Evolutionary conservation across 192 early-diverging fungal species (phyloP), one percentile per base, ranked within the genome.

Genomic region (Thamnidium elegans): DNA sequence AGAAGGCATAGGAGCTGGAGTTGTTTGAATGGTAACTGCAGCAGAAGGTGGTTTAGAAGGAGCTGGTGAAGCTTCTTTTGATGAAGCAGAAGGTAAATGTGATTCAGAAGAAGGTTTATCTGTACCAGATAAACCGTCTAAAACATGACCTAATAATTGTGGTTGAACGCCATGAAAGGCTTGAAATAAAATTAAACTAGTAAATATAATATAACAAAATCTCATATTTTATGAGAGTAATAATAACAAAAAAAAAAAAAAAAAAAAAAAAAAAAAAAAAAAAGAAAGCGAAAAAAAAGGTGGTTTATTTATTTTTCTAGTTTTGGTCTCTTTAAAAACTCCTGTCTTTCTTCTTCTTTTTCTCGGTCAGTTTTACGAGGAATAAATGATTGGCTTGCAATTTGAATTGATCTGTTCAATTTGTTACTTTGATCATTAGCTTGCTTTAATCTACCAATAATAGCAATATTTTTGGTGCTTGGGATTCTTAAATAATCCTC

Each of bases 391-490:
- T 61, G 62, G 19, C 74, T 72, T 4, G 55, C 17, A 54, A 42
- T 9, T 19, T 32, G n/a, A 21, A 73, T 54, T 6, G 78, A 45
- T 5, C 53, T 17, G 21, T 73, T 69, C 19, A 74, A 39, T 19
- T 58, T 51, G 20, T 26, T 26, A 15, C 21, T 42, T 20, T 46
- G 10, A 10, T 63, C 14, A 23, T 3, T 17, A 10, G 2, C 14
- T 21, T 9, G 36, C 9, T 67, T 21, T 47, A 53, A 46, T 15
- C 55, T 55, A 15, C 91, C 90, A 42, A 93, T 70, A 1, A 93
- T 68, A 1, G 87, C 88, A 50, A 90, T 75, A 50, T 93, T 92
- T 51, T 90, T 90, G 15, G 91, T 90, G n/a, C 88, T 90, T 0
- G 91, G 91, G 11, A 93, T 93, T 34, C 91, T 70, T 50, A 93